Percentiles rank a stretch among this genome's conserved stretches.
Conservation (phyloP, 768 basidiomycete species). For the Pilatotrama ljubarskyi region DNA sequence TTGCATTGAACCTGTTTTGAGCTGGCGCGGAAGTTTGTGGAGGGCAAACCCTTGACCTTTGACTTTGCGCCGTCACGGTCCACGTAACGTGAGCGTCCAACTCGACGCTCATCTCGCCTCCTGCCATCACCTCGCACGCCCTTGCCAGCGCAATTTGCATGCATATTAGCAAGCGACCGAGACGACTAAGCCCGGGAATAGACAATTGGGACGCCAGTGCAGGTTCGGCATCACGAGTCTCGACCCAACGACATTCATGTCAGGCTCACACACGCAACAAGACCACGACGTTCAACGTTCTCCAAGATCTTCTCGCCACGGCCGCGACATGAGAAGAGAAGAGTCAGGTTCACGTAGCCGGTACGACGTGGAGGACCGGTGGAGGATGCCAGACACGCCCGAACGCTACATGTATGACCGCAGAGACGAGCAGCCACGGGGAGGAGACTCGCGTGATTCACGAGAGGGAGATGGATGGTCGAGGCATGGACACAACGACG, state of each 20-base stretch:
- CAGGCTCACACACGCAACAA: slow-evolving; percentile 16
- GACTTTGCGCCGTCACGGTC: slow-evolving; percentile 25
- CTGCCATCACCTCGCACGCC: slow-evolving; percentile 21
- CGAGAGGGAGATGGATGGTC: slow-evolving; percentile 18
- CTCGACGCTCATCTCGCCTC: slow-evolving; percentile 21
- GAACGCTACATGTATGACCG: slow-evolving; percentile 20
- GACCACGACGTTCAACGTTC: slow-evolving; percentile 38
- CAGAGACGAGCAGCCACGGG: slow-evolving; percentile 14
- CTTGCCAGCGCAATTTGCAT: slow-evolving; percentile 1
- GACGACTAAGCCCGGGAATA: slow-evolving; percentile 15
- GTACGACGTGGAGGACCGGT: slow-evolving; percentile 49
- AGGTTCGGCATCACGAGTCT: slow-evolving; percentile 21
- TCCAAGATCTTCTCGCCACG: slow-evolving; percentile 44
- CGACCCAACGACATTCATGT: slow-evolving; percentile 12
- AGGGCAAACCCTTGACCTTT: slow-evolving; percentile 30
- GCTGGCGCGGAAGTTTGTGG: slow-evolving; percentile 8
- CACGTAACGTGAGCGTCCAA: slow-evolving; percentile 32
- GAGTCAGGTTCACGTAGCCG: slow-evolving; percentile 48
- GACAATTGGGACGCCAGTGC: slow-evolving; percentile 11
- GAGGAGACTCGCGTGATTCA: slow-evolving; percentile 12
- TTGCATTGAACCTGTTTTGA: slow-evolving; percentile 2
- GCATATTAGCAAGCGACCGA: slow-evolving; percentile 11
- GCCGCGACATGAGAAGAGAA: slow-evolving; percentile 47
- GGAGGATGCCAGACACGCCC: slow-evolving; percentile 47
- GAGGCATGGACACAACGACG: slow-evolving; percentile 15